These are phyloP conservation scores for Sclerotinia minor DNA, from an alignment of 2,329 filamentous ascomycete species.

Conservation along the genomic window DNA sequence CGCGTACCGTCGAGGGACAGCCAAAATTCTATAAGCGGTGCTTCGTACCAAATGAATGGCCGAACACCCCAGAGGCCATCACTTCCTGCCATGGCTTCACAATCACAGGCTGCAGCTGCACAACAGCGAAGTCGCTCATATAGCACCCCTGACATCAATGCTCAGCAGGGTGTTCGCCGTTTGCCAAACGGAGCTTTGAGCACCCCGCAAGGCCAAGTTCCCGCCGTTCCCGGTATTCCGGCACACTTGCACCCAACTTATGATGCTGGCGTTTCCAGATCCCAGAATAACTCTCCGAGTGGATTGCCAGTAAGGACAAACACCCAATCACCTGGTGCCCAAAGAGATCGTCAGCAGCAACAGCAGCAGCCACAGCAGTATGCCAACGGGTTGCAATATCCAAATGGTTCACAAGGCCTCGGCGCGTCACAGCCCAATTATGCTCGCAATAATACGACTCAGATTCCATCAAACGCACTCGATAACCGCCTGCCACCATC, in stretches of 20 bases:
- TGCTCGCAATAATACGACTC: slow-evolving; percentile 35
- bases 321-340: slow-evolving; percentile 69
- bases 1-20: slow-evolving; percentile 79
- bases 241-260: slow-evolving; percentile 62
- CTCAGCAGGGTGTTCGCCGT: slow-evolving; percentile 53
- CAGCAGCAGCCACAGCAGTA: slow-evolving; percentile 45
- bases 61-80: slow-evolving; percentile 75
- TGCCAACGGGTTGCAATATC: slow-evolving; percentile 41
- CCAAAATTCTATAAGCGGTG: slow-evolving; percentile 54
- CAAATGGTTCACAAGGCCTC: slow-evolving; percentile 24
- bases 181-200: slow-evolving; percentile 52
- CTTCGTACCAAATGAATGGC: slow-evolving; percentile 58
- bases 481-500: slow-evolving; percentile 48
- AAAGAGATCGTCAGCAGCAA: slow-evolving; percentile 55
- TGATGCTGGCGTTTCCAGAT: slow-evolving; percentile 69
- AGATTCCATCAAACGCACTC: slow-evolving; percentile 39
- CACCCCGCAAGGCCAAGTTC: slow-evolving; percentile 48
- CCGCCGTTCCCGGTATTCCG: slow-evolving; percentile 75
- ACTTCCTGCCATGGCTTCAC: slow-evolving; percentile 67
- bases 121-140: slow-evolving; percentile 83
- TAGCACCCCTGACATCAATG: slow-evolving; percentile 92
- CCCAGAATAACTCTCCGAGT: slow-evolving; percentile 77
- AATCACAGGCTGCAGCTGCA: slow-evolving; percentile 44
- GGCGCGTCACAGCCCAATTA: slow-evolving; percentile 41
- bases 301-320: slow-evolving; percentile 66